phyloP scores from a whole-genome alignment of 345 rosid species.

The Citrus reticulata region DNA sequence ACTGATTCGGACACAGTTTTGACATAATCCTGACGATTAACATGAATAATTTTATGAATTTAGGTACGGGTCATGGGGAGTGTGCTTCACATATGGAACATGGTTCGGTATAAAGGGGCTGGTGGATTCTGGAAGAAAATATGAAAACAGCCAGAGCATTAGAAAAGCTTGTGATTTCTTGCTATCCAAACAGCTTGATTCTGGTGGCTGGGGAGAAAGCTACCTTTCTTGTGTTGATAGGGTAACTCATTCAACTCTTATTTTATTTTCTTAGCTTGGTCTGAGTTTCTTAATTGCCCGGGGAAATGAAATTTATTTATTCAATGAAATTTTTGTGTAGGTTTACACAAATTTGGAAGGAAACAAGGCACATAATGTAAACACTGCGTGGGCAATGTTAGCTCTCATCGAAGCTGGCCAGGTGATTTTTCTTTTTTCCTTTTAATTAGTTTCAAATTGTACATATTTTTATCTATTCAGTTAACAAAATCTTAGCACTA shows the following conservation, averaged over 20 bases:
- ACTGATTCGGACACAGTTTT: not conserved
- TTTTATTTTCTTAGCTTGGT: not conserved
- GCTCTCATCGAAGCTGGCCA: slow-evolving; percentile 68
- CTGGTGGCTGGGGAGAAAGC: slow-evolving; percentile 82
- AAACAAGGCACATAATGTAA: slow-evolving; percentile 44
- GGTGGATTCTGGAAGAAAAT: slow-evolving; percentile 40
- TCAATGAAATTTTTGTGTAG: slow-evolving; percentile 13
- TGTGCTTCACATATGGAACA: slow-evolving; percentile 75
- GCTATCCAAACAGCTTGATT: slow-evolving; percentile 46
- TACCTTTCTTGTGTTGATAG: slow-evolving; percentile 56
- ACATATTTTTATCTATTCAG: not conserved
- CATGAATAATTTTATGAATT: not conserved
- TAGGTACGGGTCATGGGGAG: slow-evolving; percentile 83
- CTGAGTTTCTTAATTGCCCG: not conserved
- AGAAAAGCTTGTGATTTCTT: slow-evolving; percentile 57
- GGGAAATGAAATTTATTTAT: too few species aligned
- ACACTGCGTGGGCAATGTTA: slow-evolving; percentile 75
- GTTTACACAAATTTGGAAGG: slow-evolving; percentile 48
- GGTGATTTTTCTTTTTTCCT: slow-evolving; percentile 16
- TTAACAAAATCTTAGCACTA: not conserved
- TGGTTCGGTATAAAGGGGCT: slow-evolving; percentile 74
- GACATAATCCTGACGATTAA: too few species aligned
- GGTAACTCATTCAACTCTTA: slow-evolving; percentile 18
- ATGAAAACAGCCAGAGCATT: slow-evolving; percentile 28
- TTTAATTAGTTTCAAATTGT: not conserved